These are phyloP conservation scores for Ganoderma boninense DNA, from an alignment of 1,284 basidiomycete genomes.

Conservation along the genomic window DNA sequence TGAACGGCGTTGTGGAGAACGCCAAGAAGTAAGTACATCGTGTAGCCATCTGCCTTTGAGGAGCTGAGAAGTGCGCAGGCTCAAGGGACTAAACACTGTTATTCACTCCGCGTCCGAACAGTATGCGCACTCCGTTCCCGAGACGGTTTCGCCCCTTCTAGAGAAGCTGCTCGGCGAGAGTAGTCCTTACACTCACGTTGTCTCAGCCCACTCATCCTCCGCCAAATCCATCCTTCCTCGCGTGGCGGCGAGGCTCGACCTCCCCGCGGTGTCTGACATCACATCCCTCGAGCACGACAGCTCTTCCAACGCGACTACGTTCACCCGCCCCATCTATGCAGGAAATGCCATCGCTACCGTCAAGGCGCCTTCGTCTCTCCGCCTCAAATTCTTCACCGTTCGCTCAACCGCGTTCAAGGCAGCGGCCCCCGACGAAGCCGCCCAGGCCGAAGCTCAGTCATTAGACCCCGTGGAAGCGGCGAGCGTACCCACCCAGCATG, in stretches of 20 bases:
- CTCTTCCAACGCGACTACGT: slow-evolving; percentile 76
- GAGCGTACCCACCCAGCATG: slow-evolving; percentile 74
- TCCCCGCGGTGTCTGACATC: slow-evolving; percentile 91
- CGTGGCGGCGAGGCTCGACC: slow-evolving; percentile 87
- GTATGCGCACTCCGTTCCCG: slow-evolving; percentile 58
- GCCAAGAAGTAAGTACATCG: slow-evolving; percentile 76
- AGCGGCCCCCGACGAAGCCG: slow-evolving; percentile 59
- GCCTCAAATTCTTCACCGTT: slow-evolving; percentile 95
- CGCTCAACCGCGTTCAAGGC: slow-evolving; percentile 94
- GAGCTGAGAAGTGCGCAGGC: slow-evolving; percentile 38
- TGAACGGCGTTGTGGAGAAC: slow-evolving; percentile 75
- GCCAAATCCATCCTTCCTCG: slow-evolving; percentile 86
- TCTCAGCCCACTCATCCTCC: slow-evolving; percentile 81
- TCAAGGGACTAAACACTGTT: slow-evolving; percentile 54
- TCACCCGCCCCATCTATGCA: slow-evolving; percentile 96
- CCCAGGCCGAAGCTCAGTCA: slow-evolving; percentile 67
- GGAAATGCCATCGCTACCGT: slow-evolving; percentile 98
- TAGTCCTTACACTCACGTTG: slow-evolving; percentile 86
- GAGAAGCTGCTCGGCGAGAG: slow-evolving; percentile 48
- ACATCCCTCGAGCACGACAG: slow-evolving; percentile 83
- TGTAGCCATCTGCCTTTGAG: background rate
- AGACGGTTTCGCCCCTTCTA: slow-evolving; percentile 52
- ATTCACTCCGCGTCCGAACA: slow-evolving; percentile 52
- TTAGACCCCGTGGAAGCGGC: slow-evolving; percentile 75
- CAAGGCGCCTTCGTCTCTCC: slow-evolving; percentile 75